phyloP scores from a whole-genome alignment of 148 eudicot genomes.

The Diospyros lotus region DNA sequence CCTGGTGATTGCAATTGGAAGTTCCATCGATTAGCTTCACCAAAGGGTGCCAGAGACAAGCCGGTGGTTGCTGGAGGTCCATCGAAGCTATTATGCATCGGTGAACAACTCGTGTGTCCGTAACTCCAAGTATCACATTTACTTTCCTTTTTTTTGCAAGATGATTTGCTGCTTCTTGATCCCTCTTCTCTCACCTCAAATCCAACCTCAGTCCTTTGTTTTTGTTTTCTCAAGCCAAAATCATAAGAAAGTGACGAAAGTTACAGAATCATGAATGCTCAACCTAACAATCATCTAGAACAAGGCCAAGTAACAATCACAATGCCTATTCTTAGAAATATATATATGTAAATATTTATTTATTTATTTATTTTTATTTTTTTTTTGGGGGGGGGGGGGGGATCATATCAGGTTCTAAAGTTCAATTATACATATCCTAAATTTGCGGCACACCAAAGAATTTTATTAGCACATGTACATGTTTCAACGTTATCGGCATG shows the following conservation, averaged over 20 bases:
- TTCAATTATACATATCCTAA: too few species aligned
- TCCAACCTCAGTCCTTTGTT: background rate
- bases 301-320: background rate
- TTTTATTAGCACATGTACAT: too few species aligned
- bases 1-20: background rate
- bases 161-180: background rate
- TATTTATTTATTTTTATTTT: too few species aligned
- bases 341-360: too few species aligned
- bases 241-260: background rate
- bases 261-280: background rate
- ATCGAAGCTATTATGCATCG: background rate
- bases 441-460: too few species aligned
- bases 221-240: background rate
- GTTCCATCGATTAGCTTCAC: too few species aligned
- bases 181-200: background rate
- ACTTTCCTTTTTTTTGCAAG: background rate
- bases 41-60: too few species aligned
- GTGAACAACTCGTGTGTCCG: background rate
- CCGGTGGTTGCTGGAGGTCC: too few species aligned
- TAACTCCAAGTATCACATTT: background rate
- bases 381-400: too few species aligned
- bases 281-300: background rate
- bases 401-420: too few species aligned
- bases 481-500: too few species aligned
- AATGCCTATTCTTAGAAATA: background rate